These are phyloP conservation scores for Juncus inflexus DNA, from an alignment of 176 grass and related monocot species.

Conservation along the genomic window DNA sequence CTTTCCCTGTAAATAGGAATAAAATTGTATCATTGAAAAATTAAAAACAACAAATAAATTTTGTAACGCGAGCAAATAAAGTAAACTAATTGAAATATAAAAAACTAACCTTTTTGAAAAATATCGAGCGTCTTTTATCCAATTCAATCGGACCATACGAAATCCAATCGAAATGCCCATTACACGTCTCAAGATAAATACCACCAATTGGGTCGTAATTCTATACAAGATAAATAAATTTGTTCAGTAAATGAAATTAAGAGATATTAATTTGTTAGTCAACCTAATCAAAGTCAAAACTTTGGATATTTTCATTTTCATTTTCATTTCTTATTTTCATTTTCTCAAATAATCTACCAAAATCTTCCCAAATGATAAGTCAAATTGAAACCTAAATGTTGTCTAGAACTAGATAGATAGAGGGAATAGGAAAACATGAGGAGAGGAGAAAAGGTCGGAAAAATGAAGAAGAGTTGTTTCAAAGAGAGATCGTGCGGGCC, in stretches of 20 bases:
- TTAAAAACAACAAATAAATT: conserved; percentile 14
- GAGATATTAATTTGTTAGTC: conserved; percentile 1
- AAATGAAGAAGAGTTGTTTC: no score
- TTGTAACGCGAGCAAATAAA: not conserved
- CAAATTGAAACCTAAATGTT: no score
- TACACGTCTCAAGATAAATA: conserved; percentile 46
- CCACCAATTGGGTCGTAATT: conserved; percentile 46
- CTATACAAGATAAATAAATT: conserved; percentile 37
- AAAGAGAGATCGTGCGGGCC: not conserved
- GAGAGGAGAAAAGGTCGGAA: no score
- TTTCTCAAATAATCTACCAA: not conserved
- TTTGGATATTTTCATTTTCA: no score
- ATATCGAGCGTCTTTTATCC: conserved; percentile 54
- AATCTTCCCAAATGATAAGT: not conserved
- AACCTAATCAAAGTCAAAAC: not conserved
- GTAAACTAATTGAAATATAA: no score
- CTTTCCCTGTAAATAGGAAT: conserved; percentile 50
- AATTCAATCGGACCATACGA: conserved; percentile 55
- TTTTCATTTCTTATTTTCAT: not conserved
- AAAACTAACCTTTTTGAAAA: conserved; percentile 77
- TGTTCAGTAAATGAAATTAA: conserved; percentile 4
- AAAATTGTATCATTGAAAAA: conserved; percentile 8
- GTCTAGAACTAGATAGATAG: no score
- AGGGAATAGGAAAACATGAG: no score
- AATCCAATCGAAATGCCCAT: conserved; percentile 60